phyloP scores from a whole-genome alignment of 2,329 filamentous ascomycete species.

The Hypomyces perniciosus region DNA sequence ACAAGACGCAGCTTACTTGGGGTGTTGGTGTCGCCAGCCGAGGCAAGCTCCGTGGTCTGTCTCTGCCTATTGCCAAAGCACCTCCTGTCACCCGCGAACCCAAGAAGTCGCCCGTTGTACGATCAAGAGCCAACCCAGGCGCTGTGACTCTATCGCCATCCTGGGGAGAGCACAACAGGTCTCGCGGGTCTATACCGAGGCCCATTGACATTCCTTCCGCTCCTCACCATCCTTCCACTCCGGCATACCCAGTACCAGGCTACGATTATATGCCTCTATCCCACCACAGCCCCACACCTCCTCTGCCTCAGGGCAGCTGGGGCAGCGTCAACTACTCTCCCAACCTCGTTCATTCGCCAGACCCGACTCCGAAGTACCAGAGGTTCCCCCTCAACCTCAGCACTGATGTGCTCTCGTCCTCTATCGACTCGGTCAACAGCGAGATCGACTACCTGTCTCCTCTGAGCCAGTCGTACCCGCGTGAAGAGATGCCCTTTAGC shows the following conservation, averaged over 20 bases:
- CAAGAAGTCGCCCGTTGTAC: constrained; percentile 41
- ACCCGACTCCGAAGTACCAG: constrained; percentile 35
- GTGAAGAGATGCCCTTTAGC: constrained; percentile 52
- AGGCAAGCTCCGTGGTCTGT: constrained; percentile 86
- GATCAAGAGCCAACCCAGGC: constrained; percentile 41
- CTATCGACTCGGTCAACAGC: constrained; percentile 55
- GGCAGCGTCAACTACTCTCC: constrained; percentile 42
- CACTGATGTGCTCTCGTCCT: constrained; percentile 46
- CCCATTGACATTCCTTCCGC: constrained; percentile 32
- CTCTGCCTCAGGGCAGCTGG: constrained; percentile 40
- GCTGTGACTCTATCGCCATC: constrained; percentile 25
- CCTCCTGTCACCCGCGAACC: constrained; percentile 45
- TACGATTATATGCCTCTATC: constrained; percentile 50
- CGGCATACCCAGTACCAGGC: constrained; percentile 24
- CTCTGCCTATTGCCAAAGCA: constrained; percentile 61
- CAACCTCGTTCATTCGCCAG: constrained; percentile 29
- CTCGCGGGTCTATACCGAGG: constrained; percentile 25
- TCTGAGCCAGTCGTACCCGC: constrained; percentile 50
- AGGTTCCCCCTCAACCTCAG: constrained; percentile 42
- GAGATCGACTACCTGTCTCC: constrained; percentile 59
- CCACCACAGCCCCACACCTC: constrained; percentile 37
- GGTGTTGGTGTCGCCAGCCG: constrained; percentile 91
- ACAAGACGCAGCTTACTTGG: constrained; percentile 96
- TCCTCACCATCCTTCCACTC: constrained; percentile 31
- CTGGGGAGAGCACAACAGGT: constrained; percentile 29